Conservation (phyloP, 768 basidiomycete genomes). For the Leccinum fibrillosum region DNA sequence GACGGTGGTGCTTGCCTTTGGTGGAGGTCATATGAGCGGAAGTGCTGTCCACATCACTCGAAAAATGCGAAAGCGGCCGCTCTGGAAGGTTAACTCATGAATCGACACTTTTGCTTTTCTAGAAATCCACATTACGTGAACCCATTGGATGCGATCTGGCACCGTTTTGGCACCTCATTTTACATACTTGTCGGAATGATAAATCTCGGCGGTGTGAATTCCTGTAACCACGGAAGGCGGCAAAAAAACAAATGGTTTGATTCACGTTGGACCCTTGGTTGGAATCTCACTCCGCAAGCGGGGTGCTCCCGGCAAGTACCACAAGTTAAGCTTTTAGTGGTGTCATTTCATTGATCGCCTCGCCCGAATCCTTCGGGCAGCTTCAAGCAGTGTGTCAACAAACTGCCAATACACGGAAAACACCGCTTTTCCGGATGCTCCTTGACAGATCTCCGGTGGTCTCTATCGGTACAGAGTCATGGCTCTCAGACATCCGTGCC, state of each 20-base stretch:
- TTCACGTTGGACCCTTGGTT: not conserved
- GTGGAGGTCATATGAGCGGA: slow-evolving; percentile 60
- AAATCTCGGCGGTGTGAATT: slow-evolving; percentile 4
- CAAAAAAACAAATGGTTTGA: slow-evolving; percentile 1
- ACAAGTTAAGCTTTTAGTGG: slow-evolving; percentile 27
- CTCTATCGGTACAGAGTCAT: slow-evolving; percentile 10
- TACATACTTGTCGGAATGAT: slow-evolving; percentile 20
- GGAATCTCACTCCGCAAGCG: slow-evolving; percentile 5
- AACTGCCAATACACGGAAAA: slow-evolving; percentile 3
- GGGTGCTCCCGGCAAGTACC: slow-evolving; percentile 22
- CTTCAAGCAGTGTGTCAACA: slow-evolving; percentile 10
- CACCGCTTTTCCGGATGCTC: slow-evolving; percentile 15
- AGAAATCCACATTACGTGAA: slow-evolving; percentile 29
- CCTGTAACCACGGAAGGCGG: not conserved
- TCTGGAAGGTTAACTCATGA: slow-evolving; percentile 81
- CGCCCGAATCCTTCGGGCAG: slow-evolving; percentile 5
- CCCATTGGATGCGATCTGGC: slow-evolving; percentile 14
- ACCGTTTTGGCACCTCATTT: slow-evolving; percentile 18
- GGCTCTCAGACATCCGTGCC: slow-evolving; percentile 41
- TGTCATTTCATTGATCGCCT: slow-evolving; percentile 19
- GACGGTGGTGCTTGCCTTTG: slow-evolving; percentile 90
- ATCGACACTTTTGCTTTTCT: slow-evolving; percentile 28
- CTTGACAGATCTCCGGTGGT: slow-evolving; percentile 15
- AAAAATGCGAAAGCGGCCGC: slow-evolving; percentile 79
- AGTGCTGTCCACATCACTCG: slow-evolving; percentile 86